Conservation (phyloP, 202 grass and related monocot genomes). For the Tripidium arundinaceum region DNA sequence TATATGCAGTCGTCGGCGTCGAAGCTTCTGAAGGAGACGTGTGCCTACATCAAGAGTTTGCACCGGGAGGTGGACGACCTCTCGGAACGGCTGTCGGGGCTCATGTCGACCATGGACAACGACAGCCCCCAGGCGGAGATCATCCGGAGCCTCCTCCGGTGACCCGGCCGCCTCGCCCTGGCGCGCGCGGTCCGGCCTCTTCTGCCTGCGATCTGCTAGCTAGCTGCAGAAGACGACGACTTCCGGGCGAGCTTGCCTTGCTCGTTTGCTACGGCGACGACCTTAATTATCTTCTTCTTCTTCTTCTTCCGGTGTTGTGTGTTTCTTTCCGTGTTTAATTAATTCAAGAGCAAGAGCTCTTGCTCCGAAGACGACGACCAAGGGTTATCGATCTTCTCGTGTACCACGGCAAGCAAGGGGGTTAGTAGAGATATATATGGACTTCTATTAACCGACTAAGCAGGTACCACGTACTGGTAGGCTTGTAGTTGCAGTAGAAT, state of each 20-base stretch:
- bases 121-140: slow-evolving; percentile 80
- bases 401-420: slow-evolving; percentile 11
- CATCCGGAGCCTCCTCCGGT: slow-evolving; percentile 64
- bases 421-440: slow-evolving; percentile 27
- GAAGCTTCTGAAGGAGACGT: slow-evolving; percentile 93
- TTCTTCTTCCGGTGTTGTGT: neutral
- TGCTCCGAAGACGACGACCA: slow-evolving; percentile 13
- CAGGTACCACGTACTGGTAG: neutral
- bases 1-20: slow-evolving; percentile 61
- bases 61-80: slow-evolving; percentile 77
- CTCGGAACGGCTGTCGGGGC: slow-evolving; percentile 61
- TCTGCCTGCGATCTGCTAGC: neutral
- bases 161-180: neutral
- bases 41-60: slow-evolving; percentile 84
- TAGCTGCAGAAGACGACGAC: neutral
- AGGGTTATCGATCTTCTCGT: neutral
- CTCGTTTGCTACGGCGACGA: no score
- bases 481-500: neutral
- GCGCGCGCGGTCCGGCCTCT: no score
- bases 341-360: slow-evolving; percentile 2
- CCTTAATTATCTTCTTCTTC: slow-evolving; percentile 4
- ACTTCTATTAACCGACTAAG: slow-evolving; percentile 16
- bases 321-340: neutral
- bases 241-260: no score
- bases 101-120: slow-evolving; percentile 67